A percentile compares a stretch with the other conserved stretches of the same genome.
These are phyloP conservation scores for Odonthalia washingtoniensis DNA, from an alignment of 31 red algal genomes.

Conservation along the genomic window DNA sequence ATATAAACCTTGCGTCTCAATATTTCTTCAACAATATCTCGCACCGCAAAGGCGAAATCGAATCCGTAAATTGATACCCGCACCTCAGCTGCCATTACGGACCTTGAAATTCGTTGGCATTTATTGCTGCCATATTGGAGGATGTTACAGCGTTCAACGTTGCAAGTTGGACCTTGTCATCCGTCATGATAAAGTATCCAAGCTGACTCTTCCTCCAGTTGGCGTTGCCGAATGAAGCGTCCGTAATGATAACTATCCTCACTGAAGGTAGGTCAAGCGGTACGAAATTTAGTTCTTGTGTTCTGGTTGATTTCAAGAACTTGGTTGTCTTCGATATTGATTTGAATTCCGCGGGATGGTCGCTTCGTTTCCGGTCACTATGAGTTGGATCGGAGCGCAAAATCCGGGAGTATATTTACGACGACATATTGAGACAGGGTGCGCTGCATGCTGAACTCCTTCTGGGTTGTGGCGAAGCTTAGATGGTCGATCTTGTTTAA, in stretches of 20 bases:
- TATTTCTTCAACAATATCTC: neutral
- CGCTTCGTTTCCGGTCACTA: no score
- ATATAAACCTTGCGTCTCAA: neutral
- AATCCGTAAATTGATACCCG: neutral
- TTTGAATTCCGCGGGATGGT: no score
- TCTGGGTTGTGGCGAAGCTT: no score
- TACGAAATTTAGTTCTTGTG: neutral
- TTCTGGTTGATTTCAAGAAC: neutral
- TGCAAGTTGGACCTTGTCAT: neutral
- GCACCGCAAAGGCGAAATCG: neutral
- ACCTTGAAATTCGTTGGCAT: neutral
- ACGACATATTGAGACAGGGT: no score
- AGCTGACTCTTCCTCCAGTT: neutral
- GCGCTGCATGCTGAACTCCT: no score
- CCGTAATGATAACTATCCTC: conserved; percentile 3
- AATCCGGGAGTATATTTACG: no score
- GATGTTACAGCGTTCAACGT: conserved; percentile 10
- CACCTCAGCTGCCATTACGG: conserved; percentile 22
- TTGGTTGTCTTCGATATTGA: no score
- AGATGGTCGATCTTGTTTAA: no score
- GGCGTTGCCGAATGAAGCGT: conserved; percentile 12
- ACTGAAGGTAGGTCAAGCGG: neutral
- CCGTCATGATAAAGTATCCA: neutral
- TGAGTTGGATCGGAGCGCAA: no score
- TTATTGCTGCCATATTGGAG: conserved; percentile 6